These are phyloP conservation scores for Trichoderma parareesei DNA, from an alignment of 495 filamentous ascomycete species.

Conservation along the genomic window DNA sequence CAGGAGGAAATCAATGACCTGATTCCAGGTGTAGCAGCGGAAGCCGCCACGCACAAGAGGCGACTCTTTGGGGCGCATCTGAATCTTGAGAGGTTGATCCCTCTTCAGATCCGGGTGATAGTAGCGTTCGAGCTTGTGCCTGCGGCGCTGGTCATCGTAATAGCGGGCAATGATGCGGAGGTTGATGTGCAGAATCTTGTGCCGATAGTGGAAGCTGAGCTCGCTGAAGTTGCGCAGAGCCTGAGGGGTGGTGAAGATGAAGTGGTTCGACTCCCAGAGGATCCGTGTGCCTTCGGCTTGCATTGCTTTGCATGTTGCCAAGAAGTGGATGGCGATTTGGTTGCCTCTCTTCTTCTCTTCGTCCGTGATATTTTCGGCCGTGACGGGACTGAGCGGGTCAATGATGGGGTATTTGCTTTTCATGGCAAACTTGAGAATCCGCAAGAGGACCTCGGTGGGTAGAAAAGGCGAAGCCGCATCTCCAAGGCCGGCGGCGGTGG, in stretches of 20 bases:
- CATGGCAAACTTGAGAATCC: constrained; percentile 36
- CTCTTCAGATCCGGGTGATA: constrained; percentile 25
- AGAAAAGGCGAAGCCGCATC: constrained; percentile 28
- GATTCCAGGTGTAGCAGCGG: constrained; percentile 40
- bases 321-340: constrained; percentile 33
- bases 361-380: constrained; percentile 23
- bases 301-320: constrained; percentile 36
- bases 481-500: constrained; percentile 5
- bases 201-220: constrained; percentile 25
- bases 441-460: constrained; percentile 36
- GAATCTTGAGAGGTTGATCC: constrained; percentile 22
- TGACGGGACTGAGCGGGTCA: constrained; percentile 35
- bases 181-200: constrained; percentile 29
- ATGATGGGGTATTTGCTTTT: constrained; percentile 36
- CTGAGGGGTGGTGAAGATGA: constrained; percentile 37
- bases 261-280: constrained; percentile 37
- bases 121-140: constrained; percentile 20
- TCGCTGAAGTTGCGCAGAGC: constrained; percentile 33
- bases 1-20: constrained; percentile 35
- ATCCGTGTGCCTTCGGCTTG: constrained; percentile 30
- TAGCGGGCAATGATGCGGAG: constrained; percentile 39
- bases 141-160: constrained; percentile 36
- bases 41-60: constrained; percentile 32
- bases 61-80: constrained; percentile 26
- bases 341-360: constrained; percentile 27